Evolutionary conservation across 331 rosid species (phyloP).

Genomic region (Spiraea crenata): DNA sequence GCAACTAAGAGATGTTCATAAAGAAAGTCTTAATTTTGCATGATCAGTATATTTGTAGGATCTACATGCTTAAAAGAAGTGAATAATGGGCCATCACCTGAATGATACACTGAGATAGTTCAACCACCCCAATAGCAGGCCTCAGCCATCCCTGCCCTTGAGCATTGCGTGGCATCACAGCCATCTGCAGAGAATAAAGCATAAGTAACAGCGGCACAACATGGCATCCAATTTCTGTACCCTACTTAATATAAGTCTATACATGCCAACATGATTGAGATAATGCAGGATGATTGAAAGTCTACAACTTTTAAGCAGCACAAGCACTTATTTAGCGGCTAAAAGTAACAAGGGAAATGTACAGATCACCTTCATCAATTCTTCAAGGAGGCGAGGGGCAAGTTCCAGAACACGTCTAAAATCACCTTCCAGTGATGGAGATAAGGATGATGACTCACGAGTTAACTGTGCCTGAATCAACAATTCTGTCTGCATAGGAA

Average conservation of each 20-base stretch:
- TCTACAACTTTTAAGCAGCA: background rate
- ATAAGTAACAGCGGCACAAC: slow-evolving; percentile 19
- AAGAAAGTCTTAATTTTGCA: background rate
- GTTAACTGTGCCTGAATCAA: slow-evolving; percentile 95
- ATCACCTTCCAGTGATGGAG: slow-evolving; percentile 80
- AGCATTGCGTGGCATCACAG: slow-evolving; percentile 85
- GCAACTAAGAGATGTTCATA: background rate
- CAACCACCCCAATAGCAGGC: slow-evolving; percentile 92
- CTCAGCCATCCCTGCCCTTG: slow-evolving; percentile 99
- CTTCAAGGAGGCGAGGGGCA: slow-evolving; percentile 97
- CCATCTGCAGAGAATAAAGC: slow-evolving; percentile 64
- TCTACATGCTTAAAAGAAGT: background rate
- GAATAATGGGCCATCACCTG: slow-evolving; percentile 53
- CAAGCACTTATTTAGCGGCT: slow-evolving; percentile 4
- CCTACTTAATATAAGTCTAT: background rate
- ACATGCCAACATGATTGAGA: background rate
- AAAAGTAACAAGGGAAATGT: slow-evolving; percentile 28
- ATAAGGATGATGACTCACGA: slow-evolving; percentile 64
- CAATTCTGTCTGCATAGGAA: slow-evolving; percentile 75
- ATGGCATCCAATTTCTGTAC: background rate
- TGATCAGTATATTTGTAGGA: background rate
- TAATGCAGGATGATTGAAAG: background rate
- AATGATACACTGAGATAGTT: slow-evolving; percentile 93
- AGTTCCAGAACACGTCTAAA: slow-evolving; percentile 82
- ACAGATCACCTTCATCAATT: slow-evolving; percentile 82